These are phyloP conservation scores for Mucor indicus DNA, from an alignment of 371 early-diverging fungal species.

Conservation along the genomic window DNA sequence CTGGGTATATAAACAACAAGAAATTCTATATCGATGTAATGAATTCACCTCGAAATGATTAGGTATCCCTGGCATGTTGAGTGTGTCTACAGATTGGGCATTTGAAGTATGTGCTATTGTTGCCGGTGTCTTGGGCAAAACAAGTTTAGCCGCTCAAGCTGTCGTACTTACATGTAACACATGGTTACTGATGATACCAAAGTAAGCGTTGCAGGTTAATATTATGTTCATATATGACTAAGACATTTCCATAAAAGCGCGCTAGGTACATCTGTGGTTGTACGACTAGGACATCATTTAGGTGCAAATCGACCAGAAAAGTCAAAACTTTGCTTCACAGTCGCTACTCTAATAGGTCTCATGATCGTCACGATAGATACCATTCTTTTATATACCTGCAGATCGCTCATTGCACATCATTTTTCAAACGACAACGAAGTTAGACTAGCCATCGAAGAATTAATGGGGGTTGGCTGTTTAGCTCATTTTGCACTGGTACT, in stretches of 20 bases:
- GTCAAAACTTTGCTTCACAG: constrained; percentile 18
- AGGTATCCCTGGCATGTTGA: constrained; percentile 50
- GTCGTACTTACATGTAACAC: constrained; percentile 30
- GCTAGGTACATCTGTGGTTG: constrained; percentile 26
- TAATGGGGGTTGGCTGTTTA: constrained; percentile 72
- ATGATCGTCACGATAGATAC: constrained; percentile 20
- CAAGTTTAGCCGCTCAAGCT: constrained; percentile 43
- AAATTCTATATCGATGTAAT: too few species aligned
- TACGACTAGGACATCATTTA: constrained; percentile 39
- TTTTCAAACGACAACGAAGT: constrained; percentile 55
- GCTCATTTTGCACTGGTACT: constrained; percentile 61
- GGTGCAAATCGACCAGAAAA: constrained; percentile 31
- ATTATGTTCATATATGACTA: background rate
- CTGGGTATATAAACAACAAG: too few species aligned
- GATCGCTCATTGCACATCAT: constrained; percentile 24
- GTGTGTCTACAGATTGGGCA: constrained; percentile 47
- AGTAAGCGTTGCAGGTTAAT: constrained; percentile 9
- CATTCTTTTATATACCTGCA: constrained; percentile 15
- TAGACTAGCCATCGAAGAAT: constrained; percentile 35
- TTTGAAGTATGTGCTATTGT: constrained; percentile 49
- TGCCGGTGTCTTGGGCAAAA: constrained; percentile 39
- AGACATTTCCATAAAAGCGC: constrained; percentile 17
- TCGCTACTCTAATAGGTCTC: constrained; percentile 16
- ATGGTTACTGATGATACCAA: constrained; percentile 36
- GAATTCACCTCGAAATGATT: too few species aligned